Evolutionary conservation across 139 green algal genomes (phyloP).

Genomic region (Coccomyxa sp.): DNA sequence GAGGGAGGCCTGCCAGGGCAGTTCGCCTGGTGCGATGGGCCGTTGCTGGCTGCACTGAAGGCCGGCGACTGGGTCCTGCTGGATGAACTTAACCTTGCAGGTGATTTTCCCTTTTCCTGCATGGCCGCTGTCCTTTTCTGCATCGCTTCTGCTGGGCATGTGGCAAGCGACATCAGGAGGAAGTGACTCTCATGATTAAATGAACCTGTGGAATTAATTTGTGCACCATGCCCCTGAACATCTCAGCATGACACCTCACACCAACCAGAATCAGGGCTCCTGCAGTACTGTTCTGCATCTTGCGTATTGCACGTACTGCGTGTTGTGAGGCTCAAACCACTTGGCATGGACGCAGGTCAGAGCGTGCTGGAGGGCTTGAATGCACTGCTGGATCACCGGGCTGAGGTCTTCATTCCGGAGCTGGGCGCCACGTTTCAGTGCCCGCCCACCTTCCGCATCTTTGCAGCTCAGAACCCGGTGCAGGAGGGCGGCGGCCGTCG

Average conservation of each 20-base stretch:
- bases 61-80: constrained; percentile 92
- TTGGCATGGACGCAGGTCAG: constrained; percentile 5
- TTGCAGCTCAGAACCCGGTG: constrained; percentile 87
- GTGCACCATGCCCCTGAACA: too few species aligned
- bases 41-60: constrained; percentile 86
- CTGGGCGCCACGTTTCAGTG: constrained; percentile 70
- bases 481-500: constrained; percentile 92
- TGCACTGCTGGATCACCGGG: constrained; percentile 90
- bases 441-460: constrained; percentile 78
- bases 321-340: too few species aligned
- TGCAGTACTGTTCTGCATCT: too few species aligned
- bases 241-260: too few species aligned
- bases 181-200: too few species aligned
- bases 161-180: too few species aligned
- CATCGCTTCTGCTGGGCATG: too few species aligned
- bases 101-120: constrained; percentile 43
- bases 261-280: too few species aligned
- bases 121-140: not conserved
- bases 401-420: constrained; percentile 94
- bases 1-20: constrained; percentile 68
- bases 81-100: constrained; percentile 98
- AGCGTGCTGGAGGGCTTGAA: constrained; percentile 94
- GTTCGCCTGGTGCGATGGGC: constrained; percentile 93
- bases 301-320: too few species aligned
- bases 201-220: too few species aligned